Conservation (phyloP, 768 basidiomycete species). For the Goffeauzyma gilvescens region DNA sequence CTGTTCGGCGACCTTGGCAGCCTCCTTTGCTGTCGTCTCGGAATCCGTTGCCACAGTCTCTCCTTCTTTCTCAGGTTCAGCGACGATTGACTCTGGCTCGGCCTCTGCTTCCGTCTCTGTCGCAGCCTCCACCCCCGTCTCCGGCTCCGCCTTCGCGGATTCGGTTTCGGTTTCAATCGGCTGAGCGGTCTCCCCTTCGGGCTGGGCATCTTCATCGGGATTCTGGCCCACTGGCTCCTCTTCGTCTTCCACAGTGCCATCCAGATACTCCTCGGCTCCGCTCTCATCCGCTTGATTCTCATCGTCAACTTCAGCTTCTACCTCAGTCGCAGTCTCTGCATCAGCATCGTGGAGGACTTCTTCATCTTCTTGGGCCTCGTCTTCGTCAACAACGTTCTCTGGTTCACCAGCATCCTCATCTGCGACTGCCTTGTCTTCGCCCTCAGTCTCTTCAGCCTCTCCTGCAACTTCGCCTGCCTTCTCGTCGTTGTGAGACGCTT, state of each 20-base stretch:
- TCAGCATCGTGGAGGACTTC: not conserved
- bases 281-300: not conserved
- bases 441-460: slow-evolving; percentile 2
- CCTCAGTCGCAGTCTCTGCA: not conserved
- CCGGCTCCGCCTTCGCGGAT: slow-evolving; percentile 1
- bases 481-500: slow-evolving; percentile 3
- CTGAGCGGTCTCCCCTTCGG: slow-evolving; percentile 1
- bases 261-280: slow-evolving; percentile 33
- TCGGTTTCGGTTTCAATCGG: not conserved
- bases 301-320: not conserved
- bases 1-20: slow-evolving; percentile 6
- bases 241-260: slow-evolving; percentile 37
- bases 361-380: not conserved
- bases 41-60: not conserved
- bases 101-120: not conserved
- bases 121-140: not conserved
- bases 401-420: not conserved
- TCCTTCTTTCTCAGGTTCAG: not conserved
- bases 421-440: not conserved
- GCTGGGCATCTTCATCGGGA: slow-evolving; percentile 32
- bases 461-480: slow-evolving; percentile 1
- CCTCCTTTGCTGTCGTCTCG: too few species aligned
- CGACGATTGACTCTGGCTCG: not conserved
- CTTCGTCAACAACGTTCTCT: not conserved
- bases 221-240: slow-evolving; percentile 35